Base-by-base conservation (phyloP, 306 rosid species). In the Leucaena leucocephala region DNA sequence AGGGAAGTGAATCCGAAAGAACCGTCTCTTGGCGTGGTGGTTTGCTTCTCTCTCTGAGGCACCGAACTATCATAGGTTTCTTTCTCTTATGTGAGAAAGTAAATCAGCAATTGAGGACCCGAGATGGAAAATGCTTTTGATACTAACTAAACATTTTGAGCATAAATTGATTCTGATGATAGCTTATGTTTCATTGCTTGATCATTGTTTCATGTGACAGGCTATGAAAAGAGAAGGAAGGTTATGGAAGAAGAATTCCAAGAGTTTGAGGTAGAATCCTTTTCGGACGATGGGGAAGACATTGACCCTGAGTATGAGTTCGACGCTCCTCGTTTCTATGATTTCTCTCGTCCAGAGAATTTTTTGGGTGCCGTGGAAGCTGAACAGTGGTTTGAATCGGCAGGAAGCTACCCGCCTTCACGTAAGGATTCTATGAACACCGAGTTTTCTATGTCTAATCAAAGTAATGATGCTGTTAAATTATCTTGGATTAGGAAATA, bases 251-350 rank as follows among this genome's bases (percentile, higher is more conserved):
- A 83, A 15, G 91, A 88, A 76, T 78, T 87, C 85, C 80, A 61
- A 81, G 88, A 81, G 82, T 68, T 88, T 76, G 76, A 70, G 15
- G 74, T 27, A 3, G 88, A 87, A n/a, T 54, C 83, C 4, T 85
- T 59, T 17, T 34, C 59, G 57, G 78, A n/a, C 15, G 86, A 70
- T 43, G 90, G 78, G 54, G 81, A 87, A 52, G 87, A 10, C 7
- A 44, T 87, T 42, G 97, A 95, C 63, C 13, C 67, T 68, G 80
- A 80, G 42, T 95, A 87, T 54, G 98, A 95, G 86, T 95, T 89
- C n/a, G 95, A 95, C 58, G 98, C 93, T 19, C 88, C 97, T 19
- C 78, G 45, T 27, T 92, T 86, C 81, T 85, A 0, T 63, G 91
- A 89, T 71, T 89, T 95, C 75, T 71, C 85, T 43, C 77, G 16